phyloP scores from a whole-genome alignment of 1,139 yeast genomes.

The Taphrina sp. region DNA sequence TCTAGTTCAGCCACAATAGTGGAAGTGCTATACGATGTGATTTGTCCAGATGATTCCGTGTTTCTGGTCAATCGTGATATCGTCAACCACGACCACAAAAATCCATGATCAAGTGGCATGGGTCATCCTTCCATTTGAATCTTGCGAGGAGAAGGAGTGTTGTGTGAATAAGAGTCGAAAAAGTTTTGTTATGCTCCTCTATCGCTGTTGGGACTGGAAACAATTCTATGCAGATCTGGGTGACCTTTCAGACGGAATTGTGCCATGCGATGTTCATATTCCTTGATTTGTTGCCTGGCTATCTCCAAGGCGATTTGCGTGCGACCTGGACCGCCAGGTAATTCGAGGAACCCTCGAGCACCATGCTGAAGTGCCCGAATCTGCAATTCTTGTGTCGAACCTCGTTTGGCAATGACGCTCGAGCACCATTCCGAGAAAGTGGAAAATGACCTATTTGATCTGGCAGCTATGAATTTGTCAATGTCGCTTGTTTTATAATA shows the following conservation, averaged over 20 bases:
- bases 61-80: too few species aligned
- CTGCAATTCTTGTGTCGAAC: slow-evolving; percentile 13
- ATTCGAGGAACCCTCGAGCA: slow-evolving; percentile 15
- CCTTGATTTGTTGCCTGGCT: slow-evolving; percentile 11
- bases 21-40: too few species aligned
- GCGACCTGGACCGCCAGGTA: slow-evolving; percentile 18
- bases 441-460: slow-evolving; percentile 3
- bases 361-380: slow-evolving; percentile 11
- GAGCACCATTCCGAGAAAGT: slow-evolving; percentile 2
- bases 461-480: not conserved
- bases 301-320: slow-evolving; percentile 15
- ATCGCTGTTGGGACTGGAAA: too few species aligned
- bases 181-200: too few species aligned
- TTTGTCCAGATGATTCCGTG: too few species aligned
- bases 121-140: too few species aligned
- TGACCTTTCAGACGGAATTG: slow-evolving; percentile 6
- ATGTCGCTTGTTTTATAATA: slow-evolving; percentile 1
- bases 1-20: too few species aligned
- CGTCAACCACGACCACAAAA: too few species aligned
- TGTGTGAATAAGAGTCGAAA: too few species aligned
- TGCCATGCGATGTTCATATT: slow-evolving; percentile 17
- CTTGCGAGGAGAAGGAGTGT: too few species aligned
- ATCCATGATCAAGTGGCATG: too few species aligned
- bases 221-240: too few species aligned
- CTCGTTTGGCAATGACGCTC: slow-evolving; percentile 16